Conservation (phyloP, 2,329 filamentous ascomycete species). For the Xylaria sp. region DNA sequence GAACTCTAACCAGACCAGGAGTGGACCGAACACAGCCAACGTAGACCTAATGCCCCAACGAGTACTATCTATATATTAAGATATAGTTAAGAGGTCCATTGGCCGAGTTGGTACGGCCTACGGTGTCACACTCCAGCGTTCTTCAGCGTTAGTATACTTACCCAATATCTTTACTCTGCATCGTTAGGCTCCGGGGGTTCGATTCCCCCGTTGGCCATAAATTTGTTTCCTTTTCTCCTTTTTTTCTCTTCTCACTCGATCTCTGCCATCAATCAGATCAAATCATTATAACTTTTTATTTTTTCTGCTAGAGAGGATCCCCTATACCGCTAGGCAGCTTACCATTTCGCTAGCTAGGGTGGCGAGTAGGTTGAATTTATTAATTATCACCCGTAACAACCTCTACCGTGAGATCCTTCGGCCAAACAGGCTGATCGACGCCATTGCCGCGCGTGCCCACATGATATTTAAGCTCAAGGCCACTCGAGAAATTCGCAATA, state of each 20-base stretch:
- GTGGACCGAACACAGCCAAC: not conserved
- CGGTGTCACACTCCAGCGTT: not conserved
- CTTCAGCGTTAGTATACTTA: not conserved
- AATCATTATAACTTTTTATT: not conserved
- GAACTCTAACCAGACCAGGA: not conserved
- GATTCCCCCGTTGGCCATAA: not conserved
- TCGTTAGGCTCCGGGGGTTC: not conserved
- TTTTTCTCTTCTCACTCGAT: not conserved
- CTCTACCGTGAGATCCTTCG: slow-evolving; percentile 55
- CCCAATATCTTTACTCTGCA: not conserved
- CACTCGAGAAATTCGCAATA: slow-evolving; percentile 53
- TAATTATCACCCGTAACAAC: slow-evolving; percentile 44
- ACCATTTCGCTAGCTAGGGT: not conserved
- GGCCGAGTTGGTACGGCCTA: not conserved
- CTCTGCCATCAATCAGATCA: not conserved
- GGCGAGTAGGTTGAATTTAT: not conserved
- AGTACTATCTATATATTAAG: not conserved
- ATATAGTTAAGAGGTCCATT: not conserved
- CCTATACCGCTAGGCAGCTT: not conserved
- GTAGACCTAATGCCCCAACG: not conserved
- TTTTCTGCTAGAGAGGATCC: not conserved
- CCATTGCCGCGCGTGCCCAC: slow-evolving; percentile 63
- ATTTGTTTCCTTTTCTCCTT: not conserved
- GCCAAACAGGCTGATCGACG: slow-evolving; percentile 59
- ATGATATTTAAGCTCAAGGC: slow-evolving; percentile 56